phyloP scores from a whole-genome alignment of 257 asterid species.

The Jacaranda mimosifolia region DNA sequence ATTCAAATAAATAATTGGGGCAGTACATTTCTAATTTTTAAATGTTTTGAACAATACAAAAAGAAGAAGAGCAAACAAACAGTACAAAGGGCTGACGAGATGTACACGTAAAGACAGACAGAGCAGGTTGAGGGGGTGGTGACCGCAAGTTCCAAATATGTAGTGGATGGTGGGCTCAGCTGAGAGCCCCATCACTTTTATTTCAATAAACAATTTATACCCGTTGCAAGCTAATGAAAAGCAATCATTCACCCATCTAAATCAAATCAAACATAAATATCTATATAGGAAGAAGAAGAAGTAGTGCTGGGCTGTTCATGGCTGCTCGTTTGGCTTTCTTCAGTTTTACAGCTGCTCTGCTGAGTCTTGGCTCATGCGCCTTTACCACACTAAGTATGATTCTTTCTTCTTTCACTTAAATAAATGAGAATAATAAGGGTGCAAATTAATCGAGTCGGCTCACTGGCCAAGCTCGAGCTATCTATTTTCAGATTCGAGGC shows the following conservation, averaged over 20 bases:
- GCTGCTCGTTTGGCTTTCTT: constrained; percentile 31
- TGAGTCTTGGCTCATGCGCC: constrained; percentile 39
- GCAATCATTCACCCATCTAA: neutral
- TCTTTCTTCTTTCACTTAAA: neutral
- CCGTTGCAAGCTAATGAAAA: neutral
- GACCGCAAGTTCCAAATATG: constrained; percentile 12
- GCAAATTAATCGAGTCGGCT: no score
- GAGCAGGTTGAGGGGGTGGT: constrained; percentile 30
- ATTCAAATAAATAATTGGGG: no score
- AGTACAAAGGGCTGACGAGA: constrained; percentile 2
- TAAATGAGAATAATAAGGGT: no score
- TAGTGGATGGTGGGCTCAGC: constrained; percentile 30
- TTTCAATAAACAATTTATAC: neutral
- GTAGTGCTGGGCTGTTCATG: neutral
- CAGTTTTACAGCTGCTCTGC: constrained; percentile 22
- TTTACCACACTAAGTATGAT: constrained; percentile 34
- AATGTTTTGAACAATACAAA: neutral
- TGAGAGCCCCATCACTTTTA: neutral
- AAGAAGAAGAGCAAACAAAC: neutral
- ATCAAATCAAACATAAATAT: neutral
- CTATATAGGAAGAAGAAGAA: neutral
- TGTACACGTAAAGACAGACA: neutral
- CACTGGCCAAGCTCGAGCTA: no score
- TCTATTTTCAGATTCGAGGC: no score
- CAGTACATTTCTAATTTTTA: no score